Evolutionary conservation across 495 filamentous ascomycete species (phyloP).

Genomic region (Aspergillus sclerotioniger): DNA sequence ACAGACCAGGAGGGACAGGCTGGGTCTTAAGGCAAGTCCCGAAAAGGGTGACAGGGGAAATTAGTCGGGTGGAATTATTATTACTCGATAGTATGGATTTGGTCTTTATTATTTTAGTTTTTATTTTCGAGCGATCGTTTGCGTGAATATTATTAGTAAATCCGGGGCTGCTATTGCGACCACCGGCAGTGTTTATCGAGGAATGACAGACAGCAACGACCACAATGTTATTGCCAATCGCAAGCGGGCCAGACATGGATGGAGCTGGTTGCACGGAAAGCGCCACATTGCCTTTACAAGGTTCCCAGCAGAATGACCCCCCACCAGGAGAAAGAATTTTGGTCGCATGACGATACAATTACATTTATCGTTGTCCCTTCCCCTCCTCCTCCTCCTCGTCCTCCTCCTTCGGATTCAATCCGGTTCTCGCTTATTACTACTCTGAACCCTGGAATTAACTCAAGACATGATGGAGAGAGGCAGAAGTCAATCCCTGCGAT

Average conservation of each 20-base stretch:
- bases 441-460: constrained; percentile 2
- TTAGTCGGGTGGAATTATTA: background rate
- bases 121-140: background rate
- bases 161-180: constrained; percentile 8
- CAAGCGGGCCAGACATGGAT: constrained; percentile 10
- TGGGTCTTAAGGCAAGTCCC: background rate
- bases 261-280: constrained; percentile 12
- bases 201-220: constrained; percentile 22
- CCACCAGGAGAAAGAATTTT: background rate
- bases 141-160: background rate
- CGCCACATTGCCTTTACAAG: constrained; percentile 12
- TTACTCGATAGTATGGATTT: background rate
- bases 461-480: background rate
- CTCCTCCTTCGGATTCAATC: background rate
- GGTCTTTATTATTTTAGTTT: background rate
- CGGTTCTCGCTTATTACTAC: background rate
- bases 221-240: constrained; percentile 10
- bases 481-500: background rate
- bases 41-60: constrained; percentile 1
- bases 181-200: constrained; percentile 7
- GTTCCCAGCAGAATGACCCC: constrained; percentile 5
- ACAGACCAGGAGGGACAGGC: background rate
- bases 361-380: too few species aligned
- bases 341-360: background rate
- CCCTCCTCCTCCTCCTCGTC: too few species aligned